Evolutionary conservation across 75 land plant species (phyloP).

Genomic region (Pseudotsuga menziesii): DNA sequence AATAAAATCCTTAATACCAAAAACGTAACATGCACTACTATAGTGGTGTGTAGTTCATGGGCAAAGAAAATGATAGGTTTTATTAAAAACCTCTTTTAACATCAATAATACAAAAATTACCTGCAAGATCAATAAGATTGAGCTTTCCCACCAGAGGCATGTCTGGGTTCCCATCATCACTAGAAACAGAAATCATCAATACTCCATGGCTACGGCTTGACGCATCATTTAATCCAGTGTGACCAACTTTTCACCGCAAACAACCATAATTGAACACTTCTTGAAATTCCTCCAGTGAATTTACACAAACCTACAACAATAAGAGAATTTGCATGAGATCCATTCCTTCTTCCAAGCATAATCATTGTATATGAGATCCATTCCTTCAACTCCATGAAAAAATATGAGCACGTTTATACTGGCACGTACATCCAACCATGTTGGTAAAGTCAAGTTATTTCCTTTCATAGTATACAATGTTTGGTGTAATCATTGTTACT

Average conservation of each 20-base stretch:
- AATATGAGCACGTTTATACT: background rate
- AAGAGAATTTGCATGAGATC: background rate
- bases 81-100: background rate
- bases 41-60: background rate
- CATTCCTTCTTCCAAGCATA: background rate
- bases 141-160: conserved; percentile 57
- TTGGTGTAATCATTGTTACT: background rate
- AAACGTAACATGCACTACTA: background rate
- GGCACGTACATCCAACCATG: background rate
- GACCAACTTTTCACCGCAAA: conserved; percentile 69
- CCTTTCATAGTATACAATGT: background rate
- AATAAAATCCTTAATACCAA: background rate
- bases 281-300: conserved; percentile 57
- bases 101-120: conserved; percentile 19
- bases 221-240: conserved; percentile 78
- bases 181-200: conserved; percentile 53
- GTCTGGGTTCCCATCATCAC: conserved; percentile 17
- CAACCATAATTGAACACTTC: conserved; percentile 47
- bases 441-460: background rate
- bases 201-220: conserved; percentile 93
- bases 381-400: background rate
- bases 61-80: background rate
- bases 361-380: no score
- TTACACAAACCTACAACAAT: conserved; percentile 36
- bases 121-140: conserved; percentile 95